phyloP scores from a whole-genome alignment of 2,329 filamentous ascomycete species.

The Delphinella strobiligena region DNA sequence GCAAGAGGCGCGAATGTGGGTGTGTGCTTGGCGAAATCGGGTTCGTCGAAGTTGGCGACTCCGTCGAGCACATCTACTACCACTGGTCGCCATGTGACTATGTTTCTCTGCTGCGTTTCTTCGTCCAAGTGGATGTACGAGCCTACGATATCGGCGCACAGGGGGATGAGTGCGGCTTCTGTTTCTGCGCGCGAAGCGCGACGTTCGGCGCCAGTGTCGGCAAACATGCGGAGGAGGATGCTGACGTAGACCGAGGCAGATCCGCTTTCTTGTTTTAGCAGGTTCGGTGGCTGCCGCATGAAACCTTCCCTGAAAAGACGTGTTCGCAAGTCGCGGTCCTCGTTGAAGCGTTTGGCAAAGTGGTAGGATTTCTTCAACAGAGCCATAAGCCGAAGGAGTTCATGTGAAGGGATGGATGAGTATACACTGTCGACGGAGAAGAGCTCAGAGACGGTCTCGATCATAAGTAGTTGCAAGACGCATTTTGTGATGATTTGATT shows the following conservation, averaged over 20 bases:
- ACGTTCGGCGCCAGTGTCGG: conserved; percentile 73
- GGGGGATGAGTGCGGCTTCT: conserved; percentile 80
- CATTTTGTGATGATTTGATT: conserved; percentile 99
- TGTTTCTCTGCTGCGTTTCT: conserved; percentile 93
- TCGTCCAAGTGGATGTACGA: conserved; percentile 81
- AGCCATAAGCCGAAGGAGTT: conserved; percentile 84
- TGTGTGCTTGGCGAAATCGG: conserved; percentile 70
- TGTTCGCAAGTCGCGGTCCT: conserved; percentile 90
- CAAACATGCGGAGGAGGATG: conserved; percentile 95
- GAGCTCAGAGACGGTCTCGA: conserved; percentile 96
- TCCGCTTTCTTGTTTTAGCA: conserved; percentile 92
- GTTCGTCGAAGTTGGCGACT: conserved; percentile 69
- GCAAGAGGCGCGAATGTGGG: conserved; percentile 75
- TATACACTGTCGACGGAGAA: conserved; percentile 97
- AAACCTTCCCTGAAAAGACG: conserved; percentile 94
- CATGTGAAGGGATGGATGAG: conserved; percentile 75
- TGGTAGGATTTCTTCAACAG: conserved; percentile 92
- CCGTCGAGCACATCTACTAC: conserved; percentile 95
- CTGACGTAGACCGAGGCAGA: conserved; percentile 89
- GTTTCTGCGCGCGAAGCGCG: conserved; percentile 69
- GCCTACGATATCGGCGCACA: conserved; percentile 87
- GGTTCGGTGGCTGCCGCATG: conserved; percentile 97
- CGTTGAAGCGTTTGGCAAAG: conserved; percentile 95
- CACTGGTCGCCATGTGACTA: conserved; percentile 91
- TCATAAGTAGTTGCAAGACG: conserved; percentile 95